A percentile compares a stretch with the other conserved stretches of the same genome.
These are phyloP conservation scores for Gyrodon lividus DNA, from an alignment of 768 basidiomycete genomes.

Conservation along the genomic window DNA sequence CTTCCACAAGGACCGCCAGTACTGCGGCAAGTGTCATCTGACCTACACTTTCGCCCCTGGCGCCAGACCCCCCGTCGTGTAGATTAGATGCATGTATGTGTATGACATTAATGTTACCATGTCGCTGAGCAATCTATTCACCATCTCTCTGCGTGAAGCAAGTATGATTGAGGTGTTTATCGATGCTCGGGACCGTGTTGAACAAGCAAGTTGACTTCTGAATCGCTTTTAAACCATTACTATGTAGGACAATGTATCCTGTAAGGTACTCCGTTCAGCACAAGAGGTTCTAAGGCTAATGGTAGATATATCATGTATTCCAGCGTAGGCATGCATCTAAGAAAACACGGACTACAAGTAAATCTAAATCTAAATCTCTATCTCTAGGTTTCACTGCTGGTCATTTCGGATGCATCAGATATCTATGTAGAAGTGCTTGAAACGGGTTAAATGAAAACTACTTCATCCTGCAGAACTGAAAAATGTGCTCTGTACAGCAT, in stretches of 20 bases:
- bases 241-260: neutral
- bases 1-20: slow-evolving; percentile 97
- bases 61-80: slow-evolving; percentile 73
- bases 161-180: neutral
- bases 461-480: neutral
- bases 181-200: too few relatives aligned
- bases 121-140: neutral
- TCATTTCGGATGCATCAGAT: neutral
- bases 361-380: neutral
- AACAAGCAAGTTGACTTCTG: neutral
- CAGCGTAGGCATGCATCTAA: neutral
- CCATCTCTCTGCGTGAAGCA: neutral
- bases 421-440: neutral
- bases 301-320: neutral
- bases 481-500: slow-evolving; percentile 11
- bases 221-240: neutral
- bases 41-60: slow-evolving; percentile 85
- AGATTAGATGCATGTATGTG: slow-evolving; percentile 26
- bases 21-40: slow-evolving; percentile 93
- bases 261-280: neutral
- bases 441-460: neutral
- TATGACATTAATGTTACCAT: slow-evolving; percentile 11
- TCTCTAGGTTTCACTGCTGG: neutral
- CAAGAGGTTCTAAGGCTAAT: neutral
- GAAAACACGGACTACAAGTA: neutral